Base-by-base conservation (phyloP, 2,329 filamentous ascomycete species). In the Mollisia scopiformis region DNA sequence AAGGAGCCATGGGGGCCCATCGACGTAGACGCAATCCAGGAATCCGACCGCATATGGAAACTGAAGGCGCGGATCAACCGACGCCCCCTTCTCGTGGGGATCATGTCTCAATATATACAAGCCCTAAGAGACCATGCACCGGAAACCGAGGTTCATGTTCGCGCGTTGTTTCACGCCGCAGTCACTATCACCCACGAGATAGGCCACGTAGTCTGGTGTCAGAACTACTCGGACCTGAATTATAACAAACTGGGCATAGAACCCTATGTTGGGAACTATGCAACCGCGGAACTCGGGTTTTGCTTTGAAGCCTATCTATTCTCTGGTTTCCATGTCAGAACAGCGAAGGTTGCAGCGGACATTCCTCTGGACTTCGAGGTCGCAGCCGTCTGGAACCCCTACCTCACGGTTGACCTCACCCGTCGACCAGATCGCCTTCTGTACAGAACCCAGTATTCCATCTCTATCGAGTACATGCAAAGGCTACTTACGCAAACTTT, bases 131-230 rank as follows among this genome's bases (percentile, higher is more conserved):
- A 50, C 5, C 61, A 55, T 13, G 8, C 51, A 2, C 7, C 14
- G 3, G 33, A 58, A 8, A 66, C 55, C 43, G 68, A 71, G 46
- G 43, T 59, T 14, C 57, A 63, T 57, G 49, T 69, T 16, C 65
- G 67, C 25, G 63, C 67, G 14, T 47, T 57, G 10, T 71, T 71
- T 47, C 64, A 69, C 52, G 65, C 68, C 2, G 69, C 59, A 13
- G 47, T 69, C 2, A 71, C 70, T 16, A 68, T 72, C 52, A 61
- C 62, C 2, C 70, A 72, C 52, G 70, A 72, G 46, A 50, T 72
- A 28, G 69, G 65, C 1, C 69, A 72, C 62, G 59, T 59, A 2
- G 62, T 71, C 14, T 68, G 67, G 58, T 61, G 61, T 21, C 64
- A 68, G 27, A 66, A 71, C 55, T 68, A 64, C 27, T 41, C 62